Evolutionary conservation across 768 basidiomycete species (phyloP), one percentile per base, ranked within the genome.

Genomic region (Russula abietina): DNA sequence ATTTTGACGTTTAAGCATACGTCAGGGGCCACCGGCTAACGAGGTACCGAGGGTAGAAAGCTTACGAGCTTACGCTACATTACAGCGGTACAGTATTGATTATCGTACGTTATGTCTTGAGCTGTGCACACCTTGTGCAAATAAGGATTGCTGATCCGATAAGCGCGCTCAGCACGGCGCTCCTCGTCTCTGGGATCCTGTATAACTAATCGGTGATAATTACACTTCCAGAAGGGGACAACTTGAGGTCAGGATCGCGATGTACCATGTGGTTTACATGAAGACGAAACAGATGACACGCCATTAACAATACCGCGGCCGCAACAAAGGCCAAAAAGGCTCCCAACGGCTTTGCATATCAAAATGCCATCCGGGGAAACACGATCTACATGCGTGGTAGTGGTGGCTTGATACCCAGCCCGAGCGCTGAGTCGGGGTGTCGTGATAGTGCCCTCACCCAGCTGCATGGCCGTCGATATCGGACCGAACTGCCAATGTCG

Each of bases 251-350:
- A 12, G 10, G 10, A 16, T n/a, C 46, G 26, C 7, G 24, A 10
- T 53, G 33, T 45, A 11, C 43, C 14, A 48, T 56, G 48, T 56
- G 48, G 48, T 46, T 61, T 61, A 56, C 60, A 17, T 33, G 10
- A 33, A 33, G 33, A 2, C 1, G 11, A 33, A 11, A 11, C 36
- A 56, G 24, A 51, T 3, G 36, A 50, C 46, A 30, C 26, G 46
- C n/a, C 16, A 46, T 49, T 48, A 41, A 48, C 48, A 50, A 59
- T 45, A n/a, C 51, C 49, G 2, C n/a, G 2, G 7, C 28, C 4
- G n/a, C 36, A 22, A 58, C 49, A 50, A 28, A n/a, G 32, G 17
- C 33, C 24, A 57, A 57, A 32, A 14, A 6, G n/a, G 12, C 24
- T 48, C 11, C 46, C 46, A 26, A 14, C 46, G 24, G 36, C n/a